Percentiles rank a stretch among this genome's conserved stretches.
phyloP scores from a whole-genome alignment of 2,329 filamentous ascomycete species.

The Hymenoscyphus fraxineus region DNA sequence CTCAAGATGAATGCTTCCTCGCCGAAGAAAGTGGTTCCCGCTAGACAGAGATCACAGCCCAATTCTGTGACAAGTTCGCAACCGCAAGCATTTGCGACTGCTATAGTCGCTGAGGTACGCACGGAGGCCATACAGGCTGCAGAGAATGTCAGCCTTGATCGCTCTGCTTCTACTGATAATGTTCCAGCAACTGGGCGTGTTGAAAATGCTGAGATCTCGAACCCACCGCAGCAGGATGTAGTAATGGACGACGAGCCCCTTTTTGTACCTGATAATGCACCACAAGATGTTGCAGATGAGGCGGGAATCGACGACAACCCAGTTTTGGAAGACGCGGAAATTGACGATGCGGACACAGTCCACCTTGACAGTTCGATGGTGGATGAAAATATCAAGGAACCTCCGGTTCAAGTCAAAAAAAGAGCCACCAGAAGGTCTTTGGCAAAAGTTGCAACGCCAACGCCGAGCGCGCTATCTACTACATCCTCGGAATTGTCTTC shows the following conservation, averaged over 20 bases:
- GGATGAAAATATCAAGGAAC: not conserved
- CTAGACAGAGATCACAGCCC: not conserved
- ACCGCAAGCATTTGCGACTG: not conserved
- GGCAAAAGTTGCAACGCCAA: not conserved
- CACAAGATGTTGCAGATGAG: not conserved
- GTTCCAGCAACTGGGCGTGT: not conserved
- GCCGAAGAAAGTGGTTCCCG: not conserved
- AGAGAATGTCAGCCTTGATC: not conserved
- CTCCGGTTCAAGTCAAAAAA: not conserved
- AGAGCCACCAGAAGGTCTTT: not conserved
- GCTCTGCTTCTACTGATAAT: not conserved
- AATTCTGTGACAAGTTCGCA: not conserved
- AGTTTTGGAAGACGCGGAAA: not conserved
- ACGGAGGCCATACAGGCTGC: not conserved
- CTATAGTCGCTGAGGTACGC: not conserved
- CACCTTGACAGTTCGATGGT: not conserved
- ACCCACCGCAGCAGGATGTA: not conserved
- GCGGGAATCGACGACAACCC: not conserved
- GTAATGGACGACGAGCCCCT: not conserved
- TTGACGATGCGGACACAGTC: not conserved
- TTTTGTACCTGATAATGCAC: not conserved
- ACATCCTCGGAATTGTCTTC: not conserved
- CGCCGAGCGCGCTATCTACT: not conserved
- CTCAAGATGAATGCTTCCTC: not conserved
- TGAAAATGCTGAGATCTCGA: not conserved